Evolutionary conservation across 139 green algal genomes (phyloP).

Genomic region (Klebsormidium nitens): DNA sequence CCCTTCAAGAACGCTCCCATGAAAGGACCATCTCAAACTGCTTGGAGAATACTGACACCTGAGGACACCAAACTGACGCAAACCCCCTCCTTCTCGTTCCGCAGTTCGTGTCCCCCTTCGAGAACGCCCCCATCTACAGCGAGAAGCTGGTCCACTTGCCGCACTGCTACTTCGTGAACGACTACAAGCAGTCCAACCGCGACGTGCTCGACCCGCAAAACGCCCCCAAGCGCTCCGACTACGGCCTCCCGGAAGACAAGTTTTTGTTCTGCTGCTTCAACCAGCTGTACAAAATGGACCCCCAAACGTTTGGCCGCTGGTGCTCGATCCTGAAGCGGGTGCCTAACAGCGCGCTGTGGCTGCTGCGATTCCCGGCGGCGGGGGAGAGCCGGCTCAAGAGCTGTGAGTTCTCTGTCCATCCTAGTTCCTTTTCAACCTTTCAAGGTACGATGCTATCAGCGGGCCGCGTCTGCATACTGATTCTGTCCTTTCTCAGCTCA

Average conservation of each 20-base stretch:
- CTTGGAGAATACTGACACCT: too few species aligned
- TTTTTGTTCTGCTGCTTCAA: constrained; percentile 81
- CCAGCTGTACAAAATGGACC: constrained; percentile 90
- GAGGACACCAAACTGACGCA: too few species aligned
- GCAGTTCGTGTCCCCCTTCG: constrained; percentile 51
- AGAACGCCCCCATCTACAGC: constrained; percentile 64
- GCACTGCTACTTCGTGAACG: constrained; percentile 91
- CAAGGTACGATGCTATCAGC: too few species aligned
- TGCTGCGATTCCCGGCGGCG: constrained; percentile 80
- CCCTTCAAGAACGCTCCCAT: too few species aligned
- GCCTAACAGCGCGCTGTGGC: constrained; percentile 71
- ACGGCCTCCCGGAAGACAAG: constrained; percentile 68
- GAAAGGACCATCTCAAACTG: too few species aligned
- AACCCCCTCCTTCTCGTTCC: too few species aligned
- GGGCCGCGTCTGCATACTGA: too few species aligned
- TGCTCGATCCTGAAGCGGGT: constrained; percentile 61
- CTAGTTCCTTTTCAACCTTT: too few species aligned
- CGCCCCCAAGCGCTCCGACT: constrained; percentile 35
- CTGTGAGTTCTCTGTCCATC: too few species aligned
- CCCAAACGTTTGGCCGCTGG: constrained; percentile 77
- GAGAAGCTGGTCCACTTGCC: constrained; percentile 78
- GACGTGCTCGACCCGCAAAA: constrained; percentile 56
- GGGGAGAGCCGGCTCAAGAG: constrained; percentile 66
- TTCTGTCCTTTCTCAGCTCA: too few species aligned
- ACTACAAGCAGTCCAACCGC: constrained; percentile 62